Conservation (phyloP, 495 filamentous ascomycete species). For the Tuber melanosporum region DNA sequence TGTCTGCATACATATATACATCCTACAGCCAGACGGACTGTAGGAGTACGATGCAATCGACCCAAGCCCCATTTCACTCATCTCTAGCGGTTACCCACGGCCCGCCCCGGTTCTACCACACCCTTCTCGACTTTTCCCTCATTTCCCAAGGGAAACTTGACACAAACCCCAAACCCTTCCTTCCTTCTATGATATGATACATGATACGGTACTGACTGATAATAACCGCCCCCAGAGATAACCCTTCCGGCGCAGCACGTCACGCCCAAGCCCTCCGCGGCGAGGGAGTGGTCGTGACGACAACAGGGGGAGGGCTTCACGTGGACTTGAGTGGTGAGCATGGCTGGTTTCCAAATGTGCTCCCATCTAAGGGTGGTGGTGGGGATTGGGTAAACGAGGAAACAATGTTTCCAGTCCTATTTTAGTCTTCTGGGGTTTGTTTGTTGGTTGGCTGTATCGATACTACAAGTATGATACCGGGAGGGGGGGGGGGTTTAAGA, state of each 20-base stretch:
- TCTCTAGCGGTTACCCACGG: not conserved
- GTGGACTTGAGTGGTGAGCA: slow-evolving; percentile 57
- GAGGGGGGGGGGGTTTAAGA: not conserved
- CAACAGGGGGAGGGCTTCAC: slow-evolving; percentile 55
- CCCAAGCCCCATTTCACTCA: not conserved
- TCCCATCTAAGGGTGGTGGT: slow-evolving; percentile 50
- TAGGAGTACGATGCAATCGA: not conserved
- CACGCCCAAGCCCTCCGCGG: slow-evolving; percentile 61
- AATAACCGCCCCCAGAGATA: slow-evolving; percentile 44
- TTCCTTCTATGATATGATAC: not conserved
- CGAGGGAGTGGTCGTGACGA: slow-evolving; percentile 64
- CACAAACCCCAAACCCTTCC: slow-evolving; percentile 21
- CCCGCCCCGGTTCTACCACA: not conserved
- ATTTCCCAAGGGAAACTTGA: not conserved
- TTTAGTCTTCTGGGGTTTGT: not conserved
- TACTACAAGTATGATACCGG: not conserved
- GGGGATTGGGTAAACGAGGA: slow-evolving; percentile 17
- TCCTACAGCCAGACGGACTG: not conserved
- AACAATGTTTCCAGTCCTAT: slow-evolving; percentile 3
- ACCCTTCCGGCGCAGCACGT: slow-evolving; percentile 58
- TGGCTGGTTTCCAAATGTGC: slow-evolving; percentile 67
- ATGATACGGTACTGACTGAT: slow-evolving; percentile 22
- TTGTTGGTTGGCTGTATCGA: not conserved
- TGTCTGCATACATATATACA: not conserved
- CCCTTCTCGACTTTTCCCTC: not conserved